Conservation (phyloP, 768 basidiomycete species). For the Favolaschia claudopus region DNA sequence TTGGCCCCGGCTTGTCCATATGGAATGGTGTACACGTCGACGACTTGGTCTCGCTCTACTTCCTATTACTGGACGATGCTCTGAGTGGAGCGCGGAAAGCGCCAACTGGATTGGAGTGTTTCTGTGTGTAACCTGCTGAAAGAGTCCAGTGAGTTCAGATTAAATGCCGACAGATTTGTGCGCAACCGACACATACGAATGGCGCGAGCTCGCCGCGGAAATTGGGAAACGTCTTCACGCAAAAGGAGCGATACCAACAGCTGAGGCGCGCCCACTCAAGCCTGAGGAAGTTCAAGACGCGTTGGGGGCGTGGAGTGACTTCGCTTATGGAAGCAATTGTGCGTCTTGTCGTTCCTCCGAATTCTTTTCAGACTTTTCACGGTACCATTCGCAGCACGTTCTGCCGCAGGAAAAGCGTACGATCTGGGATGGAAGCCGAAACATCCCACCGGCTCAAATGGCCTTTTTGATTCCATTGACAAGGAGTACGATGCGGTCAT, state of each 20-base stretch:
- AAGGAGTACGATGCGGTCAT: conserved; percentile 24
- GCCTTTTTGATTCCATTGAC: conserved; percentile 26
- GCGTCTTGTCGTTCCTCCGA: background rate
- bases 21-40: conserved; percentile 28
- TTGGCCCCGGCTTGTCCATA: conserved; percentile 22
- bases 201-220: conserved; percentile 19
- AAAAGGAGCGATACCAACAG: conserved; percentile 16
- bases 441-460: conserved; percentile 8
- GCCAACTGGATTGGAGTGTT: conserved; percentile 22
- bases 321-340: conserved; percentile 30
- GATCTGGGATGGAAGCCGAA: conserved; percentile 24
- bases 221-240: conserved; percentile 20
- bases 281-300: conserved; percentile 14
- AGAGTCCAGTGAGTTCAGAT: background rate
- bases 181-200: conserved; percentile 25
- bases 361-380: background rate
- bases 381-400: conserved; percentile 18
- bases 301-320: conserved; percentile 24
- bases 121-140: conserved; percentile 11
- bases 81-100: conserved; percentile 21
- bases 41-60: conserved; percentile 31
- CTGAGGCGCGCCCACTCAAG: conserved; percentile 12
- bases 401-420: conserved; percentile 21
- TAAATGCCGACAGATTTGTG: conserved; percentile 7
- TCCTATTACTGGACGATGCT: conserved; percentile 38